These are phyloP conservation scores for Scedosporium aurantiacum DNA, from an alignment of 2,329 filamentous ascomycete species.

Conservation along the genomic window DNA sequence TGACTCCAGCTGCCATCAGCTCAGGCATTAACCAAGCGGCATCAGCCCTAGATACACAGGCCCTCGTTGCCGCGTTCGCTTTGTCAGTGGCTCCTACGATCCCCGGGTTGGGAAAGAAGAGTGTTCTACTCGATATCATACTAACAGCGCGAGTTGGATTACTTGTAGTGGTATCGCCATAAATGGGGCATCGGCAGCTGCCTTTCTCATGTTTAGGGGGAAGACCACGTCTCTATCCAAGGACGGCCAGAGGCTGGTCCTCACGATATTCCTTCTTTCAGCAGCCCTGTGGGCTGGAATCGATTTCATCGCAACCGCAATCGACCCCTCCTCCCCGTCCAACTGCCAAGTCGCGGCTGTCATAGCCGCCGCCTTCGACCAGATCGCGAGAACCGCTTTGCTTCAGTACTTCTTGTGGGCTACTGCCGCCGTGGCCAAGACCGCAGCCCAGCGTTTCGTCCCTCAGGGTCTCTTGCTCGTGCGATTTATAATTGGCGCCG, in stretches of 20 bases:
- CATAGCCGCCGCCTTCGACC: slow-evolving; percentile 45
- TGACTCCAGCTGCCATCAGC: background rate
- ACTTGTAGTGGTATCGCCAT: slow-evolving; percentile 37
- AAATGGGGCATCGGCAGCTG: slow-evolving; percentile 36
- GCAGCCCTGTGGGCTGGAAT: slow-evolving; percentile 42
- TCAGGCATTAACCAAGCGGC: slow-evolving; percentile 27
- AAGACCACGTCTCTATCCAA: slow-evolving; percentile 38
- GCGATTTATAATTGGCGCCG: slow-evolving; percentile 40
- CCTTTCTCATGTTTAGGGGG: slow-evolving; percentile 35
- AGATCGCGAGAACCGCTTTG: slow-evolving; percentile 40
- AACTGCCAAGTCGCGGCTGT: slow-evolving; percentile 41
- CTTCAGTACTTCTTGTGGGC: slow-evolving; percentile 45
- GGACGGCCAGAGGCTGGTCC: slow-evolving; percentile 54
- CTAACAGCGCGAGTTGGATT: background rate
- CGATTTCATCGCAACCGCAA: slow-evolving; percentile 38
- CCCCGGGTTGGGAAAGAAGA: background rate
- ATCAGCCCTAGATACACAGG: slow-evolving; percentile 31
- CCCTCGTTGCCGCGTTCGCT: slow-evolving; percentile 40
- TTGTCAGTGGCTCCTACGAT: slow-evolving; percentile 31
- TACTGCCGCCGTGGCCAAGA: slow-evolving; percentile 27
- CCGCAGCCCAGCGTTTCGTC: slow-evolving; percentile 25
- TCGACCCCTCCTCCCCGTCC: slow-evolving; percentile 28
- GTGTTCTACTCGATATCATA: background rate
- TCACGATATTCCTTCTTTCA: slow-evolving; percentile 41
- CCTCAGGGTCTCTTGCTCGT: slow-evolving; percentile 35